A percentile compares a stretch with the other conserved stretches of the same genome.
Conservation (phyloP, 2,329 filamentous ascomycete species). For the Tympanopsis confertula region DNA sequence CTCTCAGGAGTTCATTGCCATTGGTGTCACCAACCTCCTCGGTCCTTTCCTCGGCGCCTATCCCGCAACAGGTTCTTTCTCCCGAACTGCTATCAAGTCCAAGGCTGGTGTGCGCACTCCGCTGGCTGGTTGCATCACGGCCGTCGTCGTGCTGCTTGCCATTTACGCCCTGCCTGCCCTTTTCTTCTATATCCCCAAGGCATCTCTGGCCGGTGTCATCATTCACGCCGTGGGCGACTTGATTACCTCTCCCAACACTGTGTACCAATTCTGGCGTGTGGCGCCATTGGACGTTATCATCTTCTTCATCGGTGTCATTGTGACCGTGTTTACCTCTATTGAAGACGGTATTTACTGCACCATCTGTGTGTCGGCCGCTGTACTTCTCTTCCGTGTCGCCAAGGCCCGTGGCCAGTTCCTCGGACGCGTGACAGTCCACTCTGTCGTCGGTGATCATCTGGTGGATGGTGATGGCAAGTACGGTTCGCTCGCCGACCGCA, state of each 20-base stretch:
- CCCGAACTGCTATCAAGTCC: conserved; percentile 89
- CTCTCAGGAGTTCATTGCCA: conserved; percentile 89
- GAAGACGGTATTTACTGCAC: conserved; percentile 90
- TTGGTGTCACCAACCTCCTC: conserved; percentile 79
- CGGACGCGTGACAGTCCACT: conserved; percentile 72
- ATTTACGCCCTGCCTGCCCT: conserved; percentile 80
- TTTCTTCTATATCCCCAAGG: conserved; percentile 85
- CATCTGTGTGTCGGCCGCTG: conserved; percentile 61
- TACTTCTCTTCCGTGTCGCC: conserved; percentile 74
- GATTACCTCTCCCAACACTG: conserved; percentile 77
- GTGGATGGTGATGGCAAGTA: conserved; percentile 53
- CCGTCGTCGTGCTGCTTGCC: conserved; percentile 71
- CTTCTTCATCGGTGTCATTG: conserved; percentile 84
- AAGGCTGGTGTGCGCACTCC: conserved; percentile 92
- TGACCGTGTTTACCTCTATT: conserved; percentile 78
- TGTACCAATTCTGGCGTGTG: conserved; percentile 92
- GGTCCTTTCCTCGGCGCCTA: conserved; percentile 88
- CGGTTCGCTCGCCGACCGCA: conserved; percentile 37
- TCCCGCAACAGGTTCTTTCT: conserved; percentile 89
- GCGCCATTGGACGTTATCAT: conserved; percentile 83
- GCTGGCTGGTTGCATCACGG: conserved; percentile 80
- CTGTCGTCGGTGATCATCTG: conserved; percentile 66
- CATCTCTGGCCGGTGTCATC: conserved; percentile 75
- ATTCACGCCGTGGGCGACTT: conserved; percentile 92
- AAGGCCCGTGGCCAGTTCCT: conserved; percentile 76